A percentile compares a stretch with the other conserved stretches of the same genome.
Evolutionary conservation across 331 rosid species (phyloP).

Genomic region (Arachis monticola): DNA sequence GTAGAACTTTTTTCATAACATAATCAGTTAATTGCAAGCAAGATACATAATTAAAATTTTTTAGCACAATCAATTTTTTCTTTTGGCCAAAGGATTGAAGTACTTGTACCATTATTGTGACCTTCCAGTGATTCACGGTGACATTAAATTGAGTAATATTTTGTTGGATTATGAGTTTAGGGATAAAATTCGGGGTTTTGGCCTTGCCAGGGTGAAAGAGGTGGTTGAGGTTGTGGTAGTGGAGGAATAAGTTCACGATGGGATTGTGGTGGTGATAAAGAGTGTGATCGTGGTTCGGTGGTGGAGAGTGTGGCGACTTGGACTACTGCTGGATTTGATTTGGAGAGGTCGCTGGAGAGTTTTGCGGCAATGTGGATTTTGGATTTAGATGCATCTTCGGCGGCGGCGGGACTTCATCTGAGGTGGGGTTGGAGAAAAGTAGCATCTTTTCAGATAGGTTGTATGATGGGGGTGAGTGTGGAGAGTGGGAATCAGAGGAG

Average conservation of each 20-base stretch:
- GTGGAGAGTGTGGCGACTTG: too few species aligned
- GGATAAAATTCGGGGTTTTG: conserved; percentile 95
- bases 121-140: conserved; percentile 92
- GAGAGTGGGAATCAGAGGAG: conserved; percentile 77
- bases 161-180: conserved; percentile 72
- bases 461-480: conserved; percentile 66
- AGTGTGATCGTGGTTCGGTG: too few species aligned
- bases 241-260: conserved; percentile 52
- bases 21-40: too few species aligned
- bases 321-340: too few species aligned
- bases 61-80: too few species aligned
- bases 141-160: conserved; percentile 86
- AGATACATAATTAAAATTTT: too few species aligned
- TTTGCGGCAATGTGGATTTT: conserved; percentile 46
- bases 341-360: conserved; percentile 71
- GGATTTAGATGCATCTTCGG: conserved; percentile 71
- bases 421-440: conserved; percentile 53
- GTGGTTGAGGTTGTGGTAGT: conserved; percentile 60
- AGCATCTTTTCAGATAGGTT: conserved; percentile 59
- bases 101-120: conserved; percentile 72
- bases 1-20: too few species aligned
- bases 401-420: conserved; percentile 70
- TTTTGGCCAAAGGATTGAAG: conserved; percentile 71
- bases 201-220: conserved; percentile 79
- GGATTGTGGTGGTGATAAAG: conserved; percentile 46